phyloP scores from a whole-genome alignment of 495 filamentous ascomycete genomes.

The Hypoxylon rickii region DNA sequence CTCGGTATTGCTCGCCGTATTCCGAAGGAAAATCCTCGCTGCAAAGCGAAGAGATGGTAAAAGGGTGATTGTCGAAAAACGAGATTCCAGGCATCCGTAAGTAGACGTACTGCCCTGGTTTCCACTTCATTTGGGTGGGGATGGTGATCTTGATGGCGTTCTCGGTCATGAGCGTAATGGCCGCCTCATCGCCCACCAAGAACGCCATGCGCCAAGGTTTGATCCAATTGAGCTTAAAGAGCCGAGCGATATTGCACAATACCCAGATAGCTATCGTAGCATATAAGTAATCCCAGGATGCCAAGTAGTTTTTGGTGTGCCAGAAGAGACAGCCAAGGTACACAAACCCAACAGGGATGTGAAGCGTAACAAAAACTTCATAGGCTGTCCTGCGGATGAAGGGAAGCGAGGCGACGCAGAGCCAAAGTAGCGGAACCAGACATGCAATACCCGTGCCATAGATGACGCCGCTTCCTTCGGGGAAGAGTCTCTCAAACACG shows the following conservation, averaged over 20 bases:
- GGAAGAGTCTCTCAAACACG: slow-evolving; percentile 69
- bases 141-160: slow-evolving; percentile 93
- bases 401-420: slow-evolving; percentile 82
- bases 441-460: slow-evolving; percentile 93
- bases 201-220: slow-evolving; percentile 79
- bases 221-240: slow-evolving; percentile 85
- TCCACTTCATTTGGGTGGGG: slow-evolving; percentile 90
- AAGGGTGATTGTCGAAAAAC: slow-evolving; percentile 89
- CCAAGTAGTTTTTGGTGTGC: slow-evolving; percentile 92
- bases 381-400: slow-evolving; percentile 66
- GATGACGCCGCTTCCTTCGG: slow-evolving; percentile 63
- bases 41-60: slow-evolving; percentile 90
- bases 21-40: slow-evolving; percentile 83
- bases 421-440: slow-evolving; percentile 75
- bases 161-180: slow-evolving; percentile 84
- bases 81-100: slow-evolving; percentile 91
- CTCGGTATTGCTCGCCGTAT: slow-evolving; percentile 83
- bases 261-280: slow-evolving; percentile 81
- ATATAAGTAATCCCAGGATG: slow-evolving; percentile 88
- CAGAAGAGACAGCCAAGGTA: slow-evolving; percentile 90
- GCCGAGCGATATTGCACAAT: slow-evolving; percentile 63
- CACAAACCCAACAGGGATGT: slow-evolving; percentile 78
- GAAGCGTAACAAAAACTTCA: slow-evolving; percentile 80
- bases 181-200: slow-evolving; percentile 85
- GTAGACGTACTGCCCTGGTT: slow-evolving; percentile 93